phyloP scores from a whole-genome alignment of 768 basidiomycete genomes.

The Suillus hirtellus region DNA sequence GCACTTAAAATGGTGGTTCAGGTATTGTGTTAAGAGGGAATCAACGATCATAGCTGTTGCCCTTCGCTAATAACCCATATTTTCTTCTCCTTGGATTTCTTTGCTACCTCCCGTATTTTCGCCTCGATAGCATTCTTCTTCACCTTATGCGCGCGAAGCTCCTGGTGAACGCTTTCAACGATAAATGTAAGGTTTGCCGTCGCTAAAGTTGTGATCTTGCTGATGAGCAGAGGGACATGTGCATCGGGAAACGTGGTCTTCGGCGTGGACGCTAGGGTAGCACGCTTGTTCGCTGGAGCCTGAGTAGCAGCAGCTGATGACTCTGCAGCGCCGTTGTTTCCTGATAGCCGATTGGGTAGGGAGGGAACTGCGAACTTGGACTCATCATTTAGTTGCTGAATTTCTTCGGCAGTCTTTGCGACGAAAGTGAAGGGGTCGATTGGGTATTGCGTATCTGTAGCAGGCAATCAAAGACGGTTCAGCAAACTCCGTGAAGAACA shows the following conservation, averaged over 20 bases:
- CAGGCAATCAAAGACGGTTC: conserved; percentile 9
- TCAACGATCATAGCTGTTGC: not conserved
- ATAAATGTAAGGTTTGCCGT: conserved; percentile 65
- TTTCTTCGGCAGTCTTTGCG: conserved; percentile 46
- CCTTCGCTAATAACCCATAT: conserved; percentile 66
- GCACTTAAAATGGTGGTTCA: not conserved
- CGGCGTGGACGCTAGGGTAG: conserved; percentile 28
- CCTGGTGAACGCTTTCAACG: conserved; percentile 72
- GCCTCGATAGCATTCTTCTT: conserved; percentile 85
- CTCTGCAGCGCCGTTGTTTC: conserved; percentile 18
- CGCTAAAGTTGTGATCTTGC: conserved; percentile 61
- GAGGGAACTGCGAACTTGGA: conserved; percentile 48
- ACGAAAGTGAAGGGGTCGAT: conserved; percentile 80
- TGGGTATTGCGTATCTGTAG: conserved; percentile 66
- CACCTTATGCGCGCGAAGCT: conserved; percentile 65
- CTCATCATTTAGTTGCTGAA: conserved; percentile 24
- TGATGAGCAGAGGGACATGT: conserved; percentile 58
- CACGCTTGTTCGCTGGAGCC: conserved; percentile 29
- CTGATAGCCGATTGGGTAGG: conserved; percentile 40
- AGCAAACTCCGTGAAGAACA: conserved; percentile 20
- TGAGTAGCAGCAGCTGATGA: conserved; percentile 18
- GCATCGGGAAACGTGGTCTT: conserved; percentile 71
- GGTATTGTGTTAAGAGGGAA: not conserved
- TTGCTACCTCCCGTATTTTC: conserved; percentile 74
- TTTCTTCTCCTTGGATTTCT: conserved; percentile 72